Conservation (phyloP, 2,329 filamentous ascomycete species). For the Fusarium sp. region DNA sequence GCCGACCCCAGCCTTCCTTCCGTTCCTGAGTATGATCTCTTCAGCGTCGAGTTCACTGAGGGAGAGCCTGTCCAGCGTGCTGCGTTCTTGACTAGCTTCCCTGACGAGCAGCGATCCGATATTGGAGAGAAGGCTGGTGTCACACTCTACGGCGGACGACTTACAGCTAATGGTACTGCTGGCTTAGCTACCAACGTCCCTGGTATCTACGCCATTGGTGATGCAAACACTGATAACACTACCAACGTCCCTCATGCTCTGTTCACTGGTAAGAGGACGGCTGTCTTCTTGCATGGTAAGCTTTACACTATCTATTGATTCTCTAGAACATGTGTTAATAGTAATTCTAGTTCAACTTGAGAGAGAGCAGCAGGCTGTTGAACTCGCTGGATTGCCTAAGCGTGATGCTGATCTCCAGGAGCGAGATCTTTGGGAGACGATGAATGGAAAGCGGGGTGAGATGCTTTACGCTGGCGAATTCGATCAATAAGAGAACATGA, state of each 20-base stretch:
- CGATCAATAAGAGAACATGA: conserved; percentile 36
- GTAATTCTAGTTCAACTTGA: conserved; percentile 55
- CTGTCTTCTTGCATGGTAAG: conserved; percentile 69
- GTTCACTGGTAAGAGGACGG: conserved; percentile 68
- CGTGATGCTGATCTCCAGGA: conserved; percentile 52
- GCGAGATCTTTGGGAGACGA: conserved; percentile 59
- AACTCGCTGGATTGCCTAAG: conserved; percentile 50
- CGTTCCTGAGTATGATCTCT: conserved; percentile 65
- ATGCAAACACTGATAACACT: conserved; percentile 69
- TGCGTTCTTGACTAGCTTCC: conserved; percentile 65
- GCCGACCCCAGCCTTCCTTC: conserved; percentile 58
- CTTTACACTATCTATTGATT: neutral
- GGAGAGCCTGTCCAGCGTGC: conserved; percentile 60
- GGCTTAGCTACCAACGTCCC: conserved; percentile 64
- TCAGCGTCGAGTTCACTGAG: conserved; percentile 65
- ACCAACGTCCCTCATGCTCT: conserved; percentile 73
- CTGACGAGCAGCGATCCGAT: conserved; percentile 60
- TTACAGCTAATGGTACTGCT: conserved; percentile 56
- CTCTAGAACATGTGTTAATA: neutral
- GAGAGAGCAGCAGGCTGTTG: conserved; percentile 53
- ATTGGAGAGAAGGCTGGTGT: conserved; percentile 63
- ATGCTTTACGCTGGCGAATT: conserved; percentile 61
- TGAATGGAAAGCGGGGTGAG: conserved; percentile 59
- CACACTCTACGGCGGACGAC: conserved; percentile 56
- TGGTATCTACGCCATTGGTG: conserved; percentile 69